Base-by-base conservation (phyloP, 2,329 filamentous ascomycete species). In the Chrysoporthe deuterocubensis region DNA sequence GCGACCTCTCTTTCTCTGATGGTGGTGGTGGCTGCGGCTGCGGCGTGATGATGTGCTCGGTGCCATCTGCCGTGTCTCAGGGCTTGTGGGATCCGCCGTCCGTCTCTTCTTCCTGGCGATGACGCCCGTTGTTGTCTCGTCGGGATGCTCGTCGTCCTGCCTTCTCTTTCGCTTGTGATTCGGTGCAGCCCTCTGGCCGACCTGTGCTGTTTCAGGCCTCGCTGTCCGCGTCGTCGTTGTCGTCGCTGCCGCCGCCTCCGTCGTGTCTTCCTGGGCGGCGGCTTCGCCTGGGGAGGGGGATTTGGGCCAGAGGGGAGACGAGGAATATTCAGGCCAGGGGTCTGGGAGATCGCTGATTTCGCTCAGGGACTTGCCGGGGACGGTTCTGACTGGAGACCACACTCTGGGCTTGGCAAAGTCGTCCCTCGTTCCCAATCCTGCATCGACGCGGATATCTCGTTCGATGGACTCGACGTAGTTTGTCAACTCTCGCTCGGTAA, bases 341-440 rank as follows among this genome's bases (percentile, higher is more conserved):
- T 9, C 21, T 1, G 59, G 59, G 21, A 37, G 26, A 34, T 44
- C 48, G 48, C 32, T 50, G 62, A 54, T 43, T 18, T 64, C 50
- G 62, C 62, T 64, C 2, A 64, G 62, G 62, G 62, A 64, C 43
- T 43, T 64, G 34, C 62, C 50, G n/a, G 62, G 48, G 43, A n/a
- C n/a, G n/a, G n/a, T n/a, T n/a, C n/a, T n/a, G 37, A 56, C 9
- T 4, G 11, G 48, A 8, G 34, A 40, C 62, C 2, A 4, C 6
- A 7, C 3, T 46, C 54, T 34, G 37, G 18, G 50, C 11, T 32
- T 43, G 3, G n/a, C 18, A 43, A 64, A 48, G 62, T 64, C 62
- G n/a, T 48, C 50, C 9, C 37, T 48, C 21, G 26, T 13, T 46
- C 42, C 37, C 14, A 21, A 52, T 8, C 62, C 54, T 21, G 52